Evolutionary conservation across 2,329 filamentous ascomycete genomes (phyloP).

Genomic region (Penicillium sp.): DNA sequence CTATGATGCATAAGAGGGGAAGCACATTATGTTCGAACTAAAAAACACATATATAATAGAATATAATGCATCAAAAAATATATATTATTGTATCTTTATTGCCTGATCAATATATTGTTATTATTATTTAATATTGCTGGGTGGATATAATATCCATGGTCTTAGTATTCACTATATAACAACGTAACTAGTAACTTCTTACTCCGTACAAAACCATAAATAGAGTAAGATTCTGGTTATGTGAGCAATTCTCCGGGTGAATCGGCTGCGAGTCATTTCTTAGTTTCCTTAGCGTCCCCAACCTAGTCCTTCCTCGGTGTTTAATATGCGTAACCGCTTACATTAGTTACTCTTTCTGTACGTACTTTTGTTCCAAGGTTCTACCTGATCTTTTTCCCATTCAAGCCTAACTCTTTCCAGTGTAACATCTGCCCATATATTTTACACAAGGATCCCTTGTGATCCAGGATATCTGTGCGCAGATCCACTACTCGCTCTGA

Average conservation of each 20-base stretch:
- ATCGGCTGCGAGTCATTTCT: constrained; percentile 9
- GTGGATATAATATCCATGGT: no score
- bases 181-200: no score
- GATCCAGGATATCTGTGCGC: not conserved
- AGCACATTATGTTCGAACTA: not conserved
- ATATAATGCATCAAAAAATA: not conserved
- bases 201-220: not conserved
- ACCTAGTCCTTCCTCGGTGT: not conserved
- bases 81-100: not conserved
- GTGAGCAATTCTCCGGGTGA: constrained; percentile 2
- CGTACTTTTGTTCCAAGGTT: not conserved
- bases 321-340: not conserved
- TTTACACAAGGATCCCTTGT: not conserved
- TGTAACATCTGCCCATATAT: not conserved
- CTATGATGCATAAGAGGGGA: constrained; percentile 3
- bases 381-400: not conserved
- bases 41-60: not conserved
- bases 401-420: not conserved
- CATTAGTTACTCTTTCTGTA: not conserved
- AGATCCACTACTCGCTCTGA: not conserved
- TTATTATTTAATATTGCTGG: not conserved
- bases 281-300: not conserved
- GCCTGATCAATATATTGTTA: not conserved
- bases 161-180: no score
- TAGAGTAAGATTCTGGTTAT: not conserved